These are phyloP conservation scores for Zymoseptoria pseudotritici DNA, from an alignment of 2,329 filamentous ascomycete species.

Conservation along the genomic window DNA sequence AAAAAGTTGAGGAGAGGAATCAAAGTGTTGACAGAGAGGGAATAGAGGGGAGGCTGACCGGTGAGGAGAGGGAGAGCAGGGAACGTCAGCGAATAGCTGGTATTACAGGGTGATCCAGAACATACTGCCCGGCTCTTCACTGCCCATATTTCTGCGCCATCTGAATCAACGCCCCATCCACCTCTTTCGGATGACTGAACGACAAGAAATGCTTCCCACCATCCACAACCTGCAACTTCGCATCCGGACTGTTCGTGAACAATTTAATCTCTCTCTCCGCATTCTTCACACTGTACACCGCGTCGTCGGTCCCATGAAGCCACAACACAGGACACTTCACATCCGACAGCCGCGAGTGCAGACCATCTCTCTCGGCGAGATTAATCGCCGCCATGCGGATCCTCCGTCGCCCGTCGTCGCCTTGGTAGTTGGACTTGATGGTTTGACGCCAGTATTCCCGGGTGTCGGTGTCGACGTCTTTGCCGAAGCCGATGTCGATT, in stretches of 20 bases:
- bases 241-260: conserved; percentile 39
- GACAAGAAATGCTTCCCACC: conserved; percentile 46
- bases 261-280: conserved; percentile 43
- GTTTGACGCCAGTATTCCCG: conserved; percentile 39
- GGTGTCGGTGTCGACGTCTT: conserved; percentile 30
- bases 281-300: conserved; percentile 36
- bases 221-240: conserved; percentile 37
- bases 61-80: too few relatives aligned
- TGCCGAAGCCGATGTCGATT: conserved; percentile 42
- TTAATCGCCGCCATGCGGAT: conserved; percentile 46
- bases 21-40: too few relatives aligned
- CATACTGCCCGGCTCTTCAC: neutral
- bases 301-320: conserved; percentile 41
- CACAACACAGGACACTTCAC: conserved; percentile 46
- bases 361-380: conserved; percentile 41
- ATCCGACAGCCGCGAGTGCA: conserved; percentile 41
- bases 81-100: too few relatives aligned
- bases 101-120: too few relatives aligned
- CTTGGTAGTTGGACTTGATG: conserved; percentile 41
- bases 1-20: too few relatives aligned
- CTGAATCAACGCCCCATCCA: conserved; percentile 31
- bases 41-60: too few relatives aligned
- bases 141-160: conserved; percentile 27
- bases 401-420: conserved; percentile 43
- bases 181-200: conserved; percentile 39